phyloP scores from a whole-genome alignment of 345 rosid species.

The Eucalyptus tenuipes region DNA sequence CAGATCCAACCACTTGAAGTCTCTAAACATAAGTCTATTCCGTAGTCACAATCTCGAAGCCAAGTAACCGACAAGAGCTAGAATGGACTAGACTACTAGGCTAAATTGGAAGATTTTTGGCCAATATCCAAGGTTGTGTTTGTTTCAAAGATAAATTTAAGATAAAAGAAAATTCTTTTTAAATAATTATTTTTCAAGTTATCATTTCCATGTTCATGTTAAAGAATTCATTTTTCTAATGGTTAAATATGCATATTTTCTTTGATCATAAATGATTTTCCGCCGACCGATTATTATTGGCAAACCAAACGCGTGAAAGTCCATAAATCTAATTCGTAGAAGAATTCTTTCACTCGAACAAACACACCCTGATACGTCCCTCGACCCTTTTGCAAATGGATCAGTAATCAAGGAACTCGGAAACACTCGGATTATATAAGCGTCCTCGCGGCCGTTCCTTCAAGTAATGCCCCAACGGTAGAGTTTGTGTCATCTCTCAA shows the following conservation, averaged over 20 bases:
- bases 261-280: background rate
- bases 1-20: rapidly evolving
- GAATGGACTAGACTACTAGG: too few relatives aligned
- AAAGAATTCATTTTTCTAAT: background rate
- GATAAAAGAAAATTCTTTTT: background rate
- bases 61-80: background rate
- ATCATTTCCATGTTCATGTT: background rate
- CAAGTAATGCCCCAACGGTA: background rate
- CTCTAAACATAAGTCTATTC: background rate
- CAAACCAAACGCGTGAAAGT: rapidly evolving
- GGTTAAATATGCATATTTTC: background rate
- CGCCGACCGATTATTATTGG: rapidly evolving
- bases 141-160: rapidly evolving
- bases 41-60: background rate
- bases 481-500: background rate
- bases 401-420: background rate
- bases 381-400: background rate
- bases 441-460: background rate
- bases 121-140: rapidly evolving
- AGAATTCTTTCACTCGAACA: background rate
- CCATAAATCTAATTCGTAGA: rapidly evolving
- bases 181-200: background rate
- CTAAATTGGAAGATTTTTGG: background rate
- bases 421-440: background rate
- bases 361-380: rapidly evolving